Evolutionary conservation across 345 rosid species (phyloP).

Genomic region (Dovyalis caffra): DNA sequence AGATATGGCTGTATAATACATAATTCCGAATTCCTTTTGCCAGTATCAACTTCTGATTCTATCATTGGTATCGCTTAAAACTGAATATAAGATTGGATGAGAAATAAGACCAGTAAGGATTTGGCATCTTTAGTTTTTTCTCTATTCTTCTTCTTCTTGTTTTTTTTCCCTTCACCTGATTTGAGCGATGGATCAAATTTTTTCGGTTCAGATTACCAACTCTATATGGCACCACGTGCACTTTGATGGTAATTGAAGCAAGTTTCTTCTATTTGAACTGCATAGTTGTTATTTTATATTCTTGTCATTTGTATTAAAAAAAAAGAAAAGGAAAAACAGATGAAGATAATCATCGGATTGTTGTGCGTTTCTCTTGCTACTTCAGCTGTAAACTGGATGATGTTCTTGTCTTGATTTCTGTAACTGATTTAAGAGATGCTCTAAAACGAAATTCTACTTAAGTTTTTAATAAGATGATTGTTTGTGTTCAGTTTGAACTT

Average conservation of each 20-base stretch:
- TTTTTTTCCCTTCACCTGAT: too few species aligned
- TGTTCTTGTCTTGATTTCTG: constrained; percentile 2
- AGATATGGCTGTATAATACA: background rate
- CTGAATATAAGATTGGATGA: background rate
- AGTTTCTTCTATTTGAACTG: too few species aligned
- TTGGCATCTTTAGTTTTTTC: background rate
- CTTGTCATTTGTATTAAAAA: too few species aligned
- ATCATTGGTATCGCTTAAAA: background rate
- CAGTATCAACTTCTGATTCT: background rate
- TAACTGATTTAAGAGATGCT: background rate
- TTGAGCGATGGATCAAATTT: too few species aligned
- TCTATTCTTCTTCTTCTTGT: too few species aligned
- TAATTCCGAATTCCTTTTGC: background rate
- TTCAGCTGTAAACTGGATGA: background rate
- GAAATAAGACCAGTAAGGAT: background rate
- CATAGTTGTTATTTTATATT: too few species aligned
- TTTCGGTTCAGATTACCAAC: too few species aligned
- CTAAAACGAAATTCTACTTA: background rate
- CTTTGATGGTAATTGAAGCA: too few species aligned
- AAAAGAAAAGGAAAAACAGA: too few species aligned
- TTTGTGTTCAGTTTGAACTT: background rate
- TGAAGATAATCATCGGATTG: too few species aligned
- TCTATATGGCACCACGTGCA: too few species aligned
- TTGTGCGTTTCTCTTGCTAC: too few species aligned
- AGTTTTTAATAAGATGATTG: background rate